Percentiles rank a stretch among this genome's conserved stretches.
Evolutionary conservation across 805 yeast genomes (phyloP).

Genomic region (Candida quercuum): DNA sequence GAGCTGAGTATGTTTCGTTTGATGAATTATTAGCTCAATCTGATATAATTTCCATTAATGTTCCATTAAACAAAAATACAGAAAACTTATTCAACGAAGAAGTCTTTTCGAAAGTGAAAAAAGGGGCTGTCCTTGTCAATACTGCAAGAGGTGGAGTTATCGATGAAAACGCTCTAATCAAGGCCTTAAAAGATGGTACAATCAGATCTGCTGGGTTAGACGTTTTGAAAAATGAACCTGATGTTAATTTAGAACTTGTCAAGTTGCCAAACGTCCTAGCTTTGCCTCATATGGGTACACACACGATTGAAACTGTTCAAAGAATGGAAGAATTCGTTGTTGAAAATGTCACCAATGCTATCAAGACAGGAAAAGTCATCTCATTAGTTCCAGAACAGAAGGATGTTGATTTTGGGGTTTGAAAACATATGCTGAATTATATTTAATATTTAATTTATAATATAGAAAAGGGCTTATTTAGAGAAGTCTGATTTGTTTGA

Average conservation of each 20-base stretch:
- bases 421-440: too few relatives aligned
- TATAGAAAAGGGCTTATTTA: too few relatives aligned
- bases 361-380: constrained; percentile 63
- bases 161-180: constrained; percentile 55
- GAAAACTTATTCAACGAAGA: constrained; percentile 61
- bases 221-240: constrained; percentile 73
- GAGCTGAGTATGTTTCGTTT: constrained; percentile 62
- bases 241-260: constrained; percentile 57
- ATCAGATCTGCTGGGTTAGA: constrained; percentile 67
- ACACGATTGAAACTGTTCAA: constrained; percentile 64
- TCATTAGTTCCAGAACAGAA: constrained; percentile 78
- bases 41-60: constrained; percentile 68
- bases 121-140: constrained; percentile 69
- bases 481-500: too few relatives aligned
- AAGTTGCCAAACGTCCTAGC: constrained; percentile 65
- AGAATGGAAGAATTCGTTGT: constrained; percentile 80
- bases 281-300: constrained; percentile 89
- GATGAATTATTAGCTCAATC: constrained; percentile 61
- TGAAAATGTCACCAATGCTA: constrained; percentile 53
- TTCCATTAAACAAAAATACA: constrained; percentile 73
- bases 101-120: constrained; percentile 64
- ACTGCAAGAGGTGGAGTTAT: constrained; percentile 87
- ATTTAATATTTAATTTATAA: too few relatives aligned
- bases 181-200: constrained; percentile 56
- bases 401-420: constrained; percentile 5